These are phyloP conservation scores for Misopates orontium DNA, from an alignment of 257 asterid genomes.

Conservation along the genomic window DNA sequence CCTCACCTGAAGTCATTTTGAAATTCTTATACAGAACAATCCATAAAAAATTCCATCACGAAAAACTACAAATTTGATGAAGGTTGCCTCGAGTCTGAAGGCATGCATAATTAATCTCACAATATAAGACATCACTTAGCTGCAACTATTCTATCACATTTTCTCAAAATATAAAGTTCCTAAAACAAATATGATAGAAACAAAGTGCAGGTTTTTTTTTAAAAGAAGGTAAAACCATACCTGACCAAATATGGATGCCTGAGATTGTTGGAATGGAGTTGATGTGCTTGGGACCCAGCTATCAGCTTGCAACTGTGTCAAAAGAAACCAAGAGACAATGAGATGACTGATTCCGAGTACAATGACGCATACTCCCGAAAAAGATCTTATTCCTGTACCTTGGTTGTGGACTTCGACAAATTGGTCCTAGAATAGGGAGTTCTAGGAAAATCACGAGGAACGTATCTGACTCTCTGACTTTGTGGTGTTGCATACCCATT, in stretches of 20 bases:
- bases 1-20: constrained; percentile 49
- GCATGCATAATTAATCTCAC: not conserved
- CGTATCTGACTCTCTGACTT: constrained; percentile 58
- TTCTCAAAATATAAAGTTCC: not conserved
- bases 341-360: constrained; percentile 21
- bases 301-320: constrained; percentile 51
- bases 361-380: constrained; percentile 12
- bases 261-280: constrained; percentile 56
- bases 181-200: not conserved
- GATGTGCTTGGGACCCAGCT: constrained; percentile 41
- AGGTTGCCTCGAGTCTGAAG: not conserved
- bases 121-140: not conserved
- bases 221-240: constrained; percentile 31
- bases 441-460: constrained; percentile 72
- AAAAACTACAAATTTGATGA: not conserved
- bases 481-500: constrained; percentile 61
- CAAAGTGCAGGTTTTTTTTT: not conserved
- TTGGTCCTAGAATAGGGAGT: constrained; percentile 83
- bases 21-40: constrained; percentile 18
- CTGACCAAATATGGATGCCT: constrained; percentile 52
- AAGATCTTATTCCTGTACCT: constrained; percentile 44
- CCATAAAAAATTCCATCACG: not conserved
- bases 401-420: constrained; percentile 56
- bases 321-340: constrained; percentile 33
- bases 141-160: not conserved